Evolutionary conservation across 225 moss, liverwort and hornwort genomes (phyloP).

Genomic region (Physcomitrium patens): DNA sequence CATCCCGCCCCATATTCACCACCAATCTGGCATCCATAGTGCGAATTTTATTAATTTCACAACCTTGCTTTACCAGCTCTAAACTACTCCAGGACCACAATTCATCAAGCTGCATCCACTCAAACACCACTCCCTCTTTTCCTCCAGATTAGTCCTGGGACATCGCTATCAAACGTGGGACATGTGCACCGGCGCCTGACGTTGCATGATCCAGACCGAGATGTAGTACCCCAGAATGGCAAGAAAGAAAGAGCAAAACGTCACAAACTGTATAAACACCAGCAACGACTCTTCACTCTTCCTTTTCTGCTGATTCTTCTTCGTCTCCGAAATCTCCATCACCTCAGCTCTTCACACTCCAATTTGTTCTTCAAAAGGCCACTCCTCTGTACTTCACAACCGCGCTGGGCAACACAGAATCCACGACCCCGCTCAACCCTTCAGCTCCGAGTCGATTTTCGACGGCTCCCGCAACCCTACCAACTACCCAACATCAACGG

Average conservation of each 20-base stretch:
- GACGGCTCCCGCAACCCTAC: no score
- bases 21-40: background rate
- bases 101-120: slow-evolving; percentile 1
- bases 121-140: background rate
- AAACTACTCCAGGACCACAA: background rate
- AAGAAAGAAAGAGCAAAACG: slow-evolving; percentile 34
- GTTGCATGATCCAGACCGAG: slow-evolving; percentile 29
- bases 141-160: background rate
- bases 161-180: slow-evolving; percentile 1
- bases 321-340: background rate
- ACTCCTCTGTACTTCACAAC: no score
- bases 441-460: no score
- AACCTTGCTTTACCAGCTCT: no score
- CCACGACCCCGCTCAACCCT: no score
- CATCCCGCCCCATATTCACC: background rate
- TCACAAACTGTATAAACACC: slow-evolving; percentile 32
- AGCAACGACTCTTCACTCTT: slow-evolving; percentile 34
- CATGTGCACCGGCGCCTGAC: slow-evolving; percentile 9
- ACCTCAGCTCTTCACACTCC: no score
- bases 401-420: no score
- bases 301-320: background rate
- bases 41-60: background rate
- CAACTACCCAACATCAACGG: no score
- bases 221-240: slow-evolving; percentile 33
- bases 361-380: no score